phyloP scores from a whole-genome alignment of 2,329 filamentous ascomycete genomes.

The Fusarium pseudoanthophilum region DNA sequence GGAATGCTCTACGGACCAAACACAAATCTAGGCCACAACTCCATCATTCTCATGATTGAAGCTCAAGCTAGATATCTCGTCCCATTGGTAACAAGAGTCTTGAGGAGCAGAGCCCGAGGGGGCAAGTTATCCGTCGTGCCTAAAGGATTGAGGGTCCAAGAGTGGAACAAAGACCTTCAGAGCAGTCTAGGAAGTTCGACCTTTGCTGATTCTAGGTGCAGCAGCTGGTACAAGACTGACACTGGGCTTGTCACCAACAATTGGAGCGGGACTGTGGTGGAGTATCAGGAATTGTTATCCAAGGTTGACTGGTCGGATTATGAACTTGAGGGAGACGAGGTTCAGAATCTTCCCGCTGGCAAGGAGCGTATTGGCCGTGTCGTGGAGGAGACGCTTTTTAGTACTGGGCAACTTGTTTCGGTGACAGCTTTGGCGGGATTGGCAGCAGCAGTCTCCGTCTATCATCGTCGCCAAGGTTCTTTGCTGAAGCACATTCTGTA shows the following conservation, averaged over 20 bases:
- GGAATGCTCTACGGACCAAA: not conserved
- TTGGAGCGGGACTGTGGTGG: not conserved
- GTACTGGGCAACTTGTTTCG: fast-evolving
- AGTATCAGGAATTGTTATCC: not conserved
- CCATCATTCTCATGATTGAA: not conserved
- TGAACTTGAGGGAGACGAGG: fast-evolving
- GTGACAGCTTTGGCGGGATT: fast-evolving
- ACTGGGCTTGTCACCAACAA: not conserved
- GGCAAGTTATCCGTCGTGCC: fast-evolving
- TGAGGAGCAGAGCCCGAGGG: not conserved
- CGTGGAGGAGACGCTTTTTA: not conserved
- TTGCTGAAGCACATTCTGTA: not conserved
- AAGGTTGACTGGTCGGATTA: not conserved
- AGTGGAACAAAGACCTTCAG: not conserved
- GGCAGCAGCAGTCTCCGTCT: fast-evolving
- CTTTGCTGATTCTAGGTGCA: fast-evolving
- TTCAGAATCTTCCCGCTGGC: fast-evolving
- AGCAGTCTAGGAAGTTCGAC: fast-evolving
- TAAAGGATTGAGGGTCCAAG: not conserved
- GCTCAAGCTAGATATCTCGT: not conserved
- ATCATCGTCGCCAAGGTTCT: not conserved
- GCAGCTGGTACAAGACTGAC: not conserved
- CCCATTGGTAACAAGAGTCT: fast-evolving
- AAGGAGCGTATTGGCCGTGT: not conserved
- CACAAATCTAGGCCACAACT: not conserved